Evolutionary conservation across 768 basidiomycete genomes (phyloP).

Genomic region (Cystoderma amianthinum): DNA sequence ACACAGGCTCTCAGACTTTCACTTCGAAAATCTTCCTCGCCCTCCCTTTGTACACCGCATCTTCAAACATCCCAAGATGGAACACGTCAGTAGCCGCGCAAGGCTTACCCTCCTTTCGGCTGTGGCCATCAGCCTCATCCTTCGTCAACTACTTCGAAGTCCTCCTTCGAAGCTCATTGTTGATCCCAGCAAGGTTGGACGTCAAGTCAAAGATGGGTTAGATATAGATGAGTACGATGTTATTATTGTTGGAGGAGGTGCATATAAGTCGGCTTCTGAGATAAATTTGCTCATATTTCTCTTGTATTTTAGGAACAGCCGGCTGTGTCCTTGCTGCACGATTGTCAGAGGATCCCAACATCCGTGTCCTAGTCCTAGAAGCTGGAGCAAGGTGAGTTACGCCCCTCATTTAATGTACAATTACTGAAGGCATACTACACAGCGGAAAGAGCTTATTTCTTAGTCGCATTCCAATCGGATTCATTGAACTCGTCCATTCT

Average conservation of each 20-base stretch:
- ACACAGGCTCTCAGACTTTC: too few species aligned
- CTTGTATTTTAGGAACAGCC: slow-evolving; percentile 37
- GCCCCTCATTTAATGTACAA: background rate
- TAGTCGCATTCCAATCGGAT: slow-evolving; percentile 39
- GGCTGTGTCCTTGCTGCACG: slow-evolving; percentile 58
- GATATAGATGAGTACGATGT: slow-evolving; percentile 35
- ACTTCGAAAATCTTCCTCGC: too few species aligned
- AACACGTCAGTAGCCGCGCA: too few species aligned
- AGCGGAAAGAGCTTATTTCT: slow-evolving; percentile 37
- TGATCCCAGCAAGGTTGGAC: background rate
- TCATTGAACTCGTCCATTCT: slow-evolving; percentile 31
- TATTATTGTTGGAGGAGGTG: slow-evolving; percentile 51
- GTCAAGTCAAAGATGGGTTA: background rate
- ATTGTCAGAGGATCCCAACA: slow-evolving; percentile 44
- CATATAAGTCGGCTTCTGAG: background rate
- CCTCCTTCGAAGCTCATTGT: too few species aligned
- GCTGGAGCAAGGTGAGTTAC: slow-evolving; percentile 47
- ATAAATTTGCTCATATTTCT: background rate
- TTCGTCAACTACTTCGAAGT: too few species aligned
- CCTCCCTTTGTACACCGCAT: too few species aligned
- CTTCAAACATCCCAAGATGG: too few species aligned
- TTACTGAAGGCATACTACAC: background rate
- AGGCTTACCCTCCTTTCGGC: too few species aligned
- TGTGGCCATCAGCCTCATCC: too few species aligned
- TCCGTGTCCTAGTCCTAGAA: slow-evolving; percentile 52